Evolutionary conservation across 2,329 filamentous ascomycete species (phyloP).

Genomic region (Fusarium stilboides): DNA sequence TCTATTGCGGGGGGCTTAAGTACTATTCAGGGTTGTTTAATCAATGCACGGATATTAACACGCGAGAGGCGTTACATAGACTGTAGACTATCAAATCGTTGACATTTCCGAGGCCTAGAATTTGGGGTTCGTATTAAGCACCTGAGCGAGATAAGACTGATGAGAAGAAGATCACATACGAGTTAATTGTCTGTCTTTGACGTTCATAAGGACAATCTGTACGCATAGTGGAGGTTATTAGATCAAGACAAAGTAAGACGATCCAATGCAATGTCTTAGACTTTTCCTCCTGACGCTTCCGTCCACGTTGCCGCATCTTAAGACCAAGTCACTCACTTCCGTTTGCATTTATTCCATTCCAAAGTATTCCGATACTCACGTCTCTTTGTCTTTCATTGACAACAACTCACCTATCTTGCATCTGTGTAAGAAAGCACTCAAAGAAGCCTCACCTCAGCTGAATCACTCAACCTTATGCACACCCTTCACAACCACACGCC

Average conservation of each 20-base stretch:
- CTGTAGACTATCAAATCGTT: not conserved
- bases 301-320: conserved; percentile 23
- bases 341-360: not conserved
- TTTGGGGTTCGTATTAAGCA: not conserved
- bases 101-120: not conserved
- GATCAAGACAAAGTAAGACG: conserved; percentile 4
- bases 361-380: conserved; percentile 6
- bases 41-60: conserved; percentile 36
- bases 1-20: conserved; percentile 23
- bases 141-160: not conserved
- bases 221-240: not conserved
- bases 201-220: too few relatives aligned
- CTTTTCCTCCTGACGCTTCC: conserved; percentile 33
- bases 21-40: conserved; percentile 27
- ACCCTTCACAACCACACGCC: conserved; percentile 4
- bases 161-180: too few relatives aligned
- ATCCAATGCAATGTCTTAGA: conserved; percentile 16
- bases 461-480: conserved; percentile 24
- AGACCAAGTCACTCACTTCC: conserved; percentile 15
- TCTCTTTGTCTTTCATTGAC: conserved; percentile 4
- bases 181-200: too few relatives aligned
- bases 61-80: not conserved
- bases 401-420: not conserved
- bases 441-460: conserved; percentile 2
- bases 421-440: conserved; percentile 19